Base-by-base conservation (phyloP, 768 basidiomycete species). In the Lyophyllum semitale region DNA sequence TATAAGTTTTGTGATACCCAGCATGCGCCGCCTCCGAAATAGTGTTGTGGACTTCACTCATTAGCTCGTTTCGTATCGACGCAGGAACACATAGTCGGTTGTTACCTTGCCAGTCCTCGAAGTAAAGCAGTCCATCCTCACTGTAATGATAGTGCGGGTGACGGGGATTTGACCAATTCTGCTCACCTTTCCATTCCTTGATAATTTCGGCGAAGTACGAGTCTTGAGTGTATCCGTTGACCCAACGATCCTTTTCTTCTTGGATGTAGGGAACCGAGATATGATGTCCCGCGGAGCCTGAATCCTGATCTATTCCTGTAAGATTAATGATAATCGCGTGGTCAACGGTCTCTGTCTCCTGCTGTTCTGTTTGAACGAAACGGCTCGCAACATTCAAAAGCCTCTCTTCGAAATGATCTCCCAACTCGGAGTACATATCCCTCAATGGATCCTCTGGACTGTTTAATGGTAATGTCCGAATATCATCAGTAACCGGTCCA, bases 11-110 rank as follows among this genome's bases (percentile, higher is more conserved):
- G n/a, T n/a, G n/a, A n/a, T n/a, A n/a, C n/a, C n/a, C n/a, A n/a
- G n/a, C n/a, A n/a, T n/a, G n/a, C n/a, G 70, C 70, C 1, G 53
- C 53, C 51, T 71, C 64, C 0, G 55, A 50, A 0, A 65, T 45
- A 5, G 32, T 32, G 32, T 71, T 47, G 51, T 73, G 69, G 2
- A 58, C 42, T 18, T 70, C 65, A 15, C 49, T 48, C 59, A 74
- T 63, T 0, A 71, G 40, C 37, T 50, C 57, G 18, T 8, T 30
- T 11, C 55, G 23, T 8, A 60, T 13, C 1, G 17, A 25, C 30
- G 52, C 44, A 0, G 73, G 73, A 0, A 74, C 66, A 47, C 69
- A 72, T 1, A 74, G 37, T 4, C 65, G 33, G 11, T 51, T 53
- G 20, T 64, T 62, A 72, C n/a, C n/a, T n/a, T n/a, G n/a, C n/a